Conservation (phyloP, 768 basidiomycete genomes). For the Amanita jacksonii region DNA sequence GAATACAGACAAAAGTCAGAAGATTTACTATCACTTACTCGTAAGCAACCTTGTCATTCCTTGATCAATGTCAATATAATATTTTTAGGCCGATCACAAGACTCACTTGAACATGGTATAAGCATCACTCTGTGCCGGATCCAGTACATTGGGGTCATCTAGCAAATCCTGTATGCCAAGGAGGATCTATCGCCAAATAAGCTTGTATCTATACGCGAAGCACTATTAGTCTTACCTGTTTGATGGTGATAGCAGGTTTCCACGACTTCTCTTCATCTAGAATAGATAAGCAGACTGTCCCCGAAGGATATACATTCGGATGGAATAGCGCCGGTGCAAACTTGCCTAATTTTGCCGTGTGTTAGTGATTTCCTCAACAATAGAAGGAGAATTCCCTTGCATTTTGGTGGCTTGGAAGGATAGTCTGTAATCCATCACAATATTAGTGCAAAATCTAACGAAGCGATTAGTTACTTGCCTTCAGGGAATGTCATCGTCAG, state of each 20-base stretch:
- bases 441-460: neutral
- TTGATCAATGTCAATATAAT: constrained; percentile 21
- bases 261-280: constrained; percentile 98
- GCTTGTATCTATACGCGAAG: neutral
- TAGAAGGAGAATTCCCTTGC: constrained; percentile 29
- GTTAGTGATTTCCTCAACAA: neutral
- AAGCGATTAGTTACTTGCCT: constrained; percentile 39
- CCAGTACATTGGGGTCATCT: constrained; percentile 92
- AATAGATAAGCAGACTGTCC: constrained; percentile 96
- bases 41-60: constrained; percentile 91
- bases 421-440: constrained; percentile 47
- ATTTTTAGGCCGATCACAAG: neutral
- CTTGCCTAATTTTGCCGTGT: constrained; percentile 56
- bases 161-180: constrained; percentile 94
- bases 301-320: constrained; percentile 97
- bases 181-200: constrained; percentile 53
- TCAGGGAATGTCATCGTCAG: constrained; percentile 94
- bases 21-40: constrained; percentile 46
- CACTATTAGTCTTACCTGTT: constrained; percentile 54
- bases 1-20: constrained; percentile 2
- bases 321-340: constrained; percentile 94
- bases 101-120: constrained; percentile 98
- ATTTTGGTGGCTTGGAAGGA: constrained; percentile 92
- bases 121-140: constrained; percentile 97
- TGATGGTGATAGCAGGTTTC: constrained; percentile 99